Percentiles rank a stretch among this genome's conserved stretches.
Evolutionary conservation across 345 rosid genomes (phyloP).

Genomic region (Cardiospermum halicacabum): DNA sequence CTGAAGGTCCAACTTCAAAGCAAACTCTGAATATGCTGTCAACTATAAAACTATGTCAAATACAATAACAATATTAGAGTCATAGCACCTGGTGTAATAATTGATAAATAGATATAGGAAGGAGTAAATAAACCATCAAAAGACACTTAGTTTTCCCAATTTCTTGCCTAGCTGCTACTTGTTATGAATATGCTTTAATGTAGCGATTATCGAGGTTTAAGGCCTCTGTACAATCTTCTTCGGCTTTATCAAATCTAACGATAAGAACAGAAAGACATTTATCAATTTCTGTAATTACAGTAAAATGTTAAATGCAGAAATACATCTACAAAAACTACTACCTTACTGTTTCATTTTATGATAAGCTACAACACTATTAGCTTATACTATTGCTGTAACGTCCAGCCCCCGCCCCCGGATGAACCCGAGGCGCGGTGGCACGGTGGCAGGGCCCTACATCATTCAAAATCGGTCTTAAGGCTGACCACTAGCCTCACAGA

Average conservation of each 20-base stretch:
- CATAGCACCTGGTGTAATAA: not conserved
- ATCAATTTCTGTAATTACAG: not conserved
- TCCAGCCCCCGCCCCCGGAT: too few species aligned
- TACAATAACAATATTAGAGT: constrained; percentile 10
- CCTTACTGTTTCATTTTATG: constrained; percentile 69
- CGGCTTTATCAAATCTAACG: constrained; percentile 74
- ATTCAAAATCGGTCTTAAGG: too few species aligned
- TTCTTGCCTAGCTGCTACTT: constrained; percentile 84
- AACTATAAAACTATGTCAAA: constrained; percentile 22
- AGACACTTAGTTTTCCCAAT: constrained; percentile 68
- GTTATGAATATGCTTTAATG: constrained; percentile 83
- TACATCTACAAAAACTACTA: not conserved
- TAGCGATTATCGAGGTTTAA: constrained; percentile 84
- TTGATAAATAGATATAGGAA: not conserved
- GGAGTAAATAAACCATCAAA: constrained; percentile 50
- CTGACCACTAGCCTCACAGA: too few species aligned
- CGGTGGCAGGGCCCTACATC: too few species aligned
- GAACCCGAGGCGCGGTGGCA: too few species aligned
- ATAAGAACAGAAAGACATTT: not conserved
- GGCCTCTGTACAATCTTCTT: constrained; percentile 90
- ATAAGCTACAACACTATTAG: constrained; percentile 90
- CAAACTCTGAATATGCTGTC: constrained; percentile 82
- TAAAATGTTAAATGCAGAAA: not conserved
- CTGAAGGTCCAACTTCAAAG: constrained; percentile 74
- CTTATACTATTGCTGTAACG: constrained; percentile 79